Evolutionary conservation across 805 yeast species (phyloP), one percentile per base, ranked within the genome.

Genomic region (Hanseniaspora meyeri): DNA sequence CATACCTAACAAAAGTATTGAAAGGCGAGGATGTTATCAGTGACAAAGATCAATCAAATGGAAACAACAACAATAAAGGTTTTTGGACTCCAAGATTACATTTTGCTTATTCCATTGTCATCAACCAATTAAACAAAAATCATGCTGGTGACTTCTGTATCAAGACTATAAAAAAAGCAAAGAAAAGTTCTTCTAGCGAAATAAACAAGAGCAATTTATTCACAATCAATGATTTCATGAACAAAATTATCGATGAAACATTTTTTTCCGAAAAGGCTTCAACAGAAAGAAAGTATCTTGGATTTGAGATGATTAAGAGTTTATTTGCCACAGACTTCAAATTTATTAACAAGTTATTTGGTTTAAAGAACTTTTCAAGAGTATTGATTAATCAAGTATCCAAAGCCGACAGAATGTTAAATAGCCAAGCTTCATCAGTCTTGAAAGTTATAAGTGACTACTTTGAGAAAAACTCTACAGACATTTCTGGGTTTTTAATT

Each of bases 231-330:
- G 93, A 86, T 55, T 89, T 91, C 66, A 89, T 95, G 95, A 78
- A 80, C 62, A 72, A 76, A 3, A 82, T 81, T 6, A 78, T 91
- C 16, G 97, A 91, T 65, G 93, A 88, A 62, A 77, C 85, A 4
- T 79, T 86, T 59, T 90, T 91, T 62, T 74, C 86, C 5, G 80
- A 79, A 39, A 80, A 82, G 60, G 75, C 96, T 0, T 88, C 96
- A 0, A 79, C 83, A 36, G 97, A 90, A 67, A 75, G 96, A 57
- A 91, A 90, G 66, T 86, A 77, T 67, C 79, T 87, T 78, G 97
- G 96, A 0, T 80, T 90, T 62, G 85, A 85, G 62, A 77, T 89
- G 11, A 80, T 90, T 59, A 74, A 70, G 43, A 71, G 74, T 52
- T 74, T 81, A 56, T 65, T 82, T 7, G 64, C 67, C 45, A 57